Evolutionary conservation across 306 rosid species (phyloP).

Genomic region (Lagenaria siceraria): DNA sequence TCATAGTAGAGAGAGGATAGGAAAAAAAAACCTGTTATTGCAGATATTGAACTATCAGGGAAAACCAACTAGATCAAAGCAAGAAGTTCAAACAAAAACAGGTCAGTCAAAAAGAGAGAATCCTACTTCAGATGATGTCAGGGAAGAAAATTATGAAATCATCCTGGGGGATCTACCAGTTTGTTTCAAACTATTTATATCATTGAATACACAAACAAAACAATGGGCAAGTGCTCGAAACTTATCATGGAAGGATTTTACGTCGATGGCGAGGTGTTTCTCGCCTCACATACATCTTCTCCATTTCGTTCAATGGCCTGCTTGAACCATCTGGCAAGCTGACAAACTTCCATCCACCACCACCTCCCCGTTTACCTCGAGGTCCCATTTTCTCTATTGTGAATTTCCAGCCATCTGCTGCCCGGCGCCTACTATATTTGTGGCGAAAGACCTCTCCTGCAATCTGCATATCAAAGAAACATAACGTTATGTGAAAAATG

Average conservation of each 20-base stretch:
- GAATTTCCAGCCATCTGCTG: constrained; percentile 64
- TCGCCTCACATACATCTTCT: constrained; percentile 73
- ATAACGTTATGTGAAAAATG: neutral
- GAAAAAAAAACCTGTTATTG: neutral
- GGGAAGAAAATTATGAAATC: neutral
- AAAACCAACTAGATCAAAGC: neutral
- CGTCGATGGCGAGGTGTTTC: constrained; percentile 76
- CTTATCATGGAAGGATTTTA: constrained; percentile 61
- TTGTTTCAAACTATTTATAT: neutral
- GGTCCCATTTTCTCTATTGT: constrained; percentile 78
- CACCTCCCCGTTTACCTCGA: constrained; percentile 66
- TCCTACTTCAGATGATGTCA: neutral
- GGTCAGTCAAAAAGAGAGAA: neutral
- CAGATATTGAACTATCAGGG: neutral
- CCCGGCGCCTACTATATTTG: constrained; percentile 66
- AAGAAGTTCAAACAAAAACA: neutral
- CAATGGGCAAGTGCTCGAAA: neutral
- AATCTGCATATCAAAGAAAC: constrained; percentile 34
- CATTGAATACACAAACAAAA: neutral
- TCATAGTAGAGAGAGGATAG: neutral
- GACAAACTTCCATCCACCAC: constrained; percentile 85
- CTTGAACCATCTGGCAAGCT: constrained; percentile 84
- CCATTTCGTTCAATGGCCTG: constrained; percentile 69
- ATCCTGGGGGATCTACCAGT: neutral
- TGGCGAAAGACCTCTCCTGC: constrained; percentile 80